Conservation (phyloP, 2,329 filamentous ascomycete genomes). For the Pseudonectria buxi region DNA sequence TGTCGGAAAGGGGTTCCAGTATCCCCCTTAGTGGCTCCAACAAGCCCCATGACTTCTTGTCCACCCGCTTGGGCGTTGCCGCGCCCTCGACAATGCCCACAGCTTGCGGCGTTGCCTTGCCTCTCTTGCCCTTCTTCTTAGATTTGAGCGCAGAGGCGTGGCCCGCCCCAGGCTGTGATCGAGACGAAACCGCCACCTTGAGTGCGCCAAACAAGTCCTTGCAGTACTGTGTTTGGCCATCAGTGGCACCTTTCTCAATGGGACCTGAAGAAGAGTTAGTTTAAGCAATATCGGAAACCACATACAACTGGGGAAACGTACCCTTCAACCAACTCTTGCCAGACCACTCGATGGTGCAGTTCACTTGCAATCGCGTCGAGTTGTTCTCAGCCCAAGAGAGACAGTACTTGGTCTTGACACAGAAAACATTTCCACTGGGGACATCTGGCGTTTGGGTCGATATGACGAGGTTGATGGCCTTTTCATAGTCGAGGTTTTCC, state of each 20-base stretch:
- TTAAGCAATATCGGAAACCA: neutral
- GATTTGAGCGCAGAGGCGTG: slow-evolving; percentile 43
- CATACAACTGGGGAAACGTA: slow-evolving; percentile 34
- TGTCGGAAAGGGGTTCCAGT: slow-evolving; percentile 62
- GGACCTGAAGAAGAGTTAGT: slow-evolving; percentile 55
- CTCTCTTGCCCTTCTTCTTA: slow-evolving; percentile 57
- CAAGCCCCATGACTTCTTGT: slow-evolving; percentile 61
- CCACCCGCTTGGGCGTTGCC: slow-evolving; percentile 34
- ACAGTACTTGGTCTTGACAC: slow-evolving; percentile 89
- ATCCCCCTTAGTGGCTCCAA: slow-evolving; percentile 71
- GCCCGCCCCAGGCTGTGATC: slow-evolving; percentile 43
- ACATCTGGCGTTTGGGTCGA: slow-evolving; percentile 91
- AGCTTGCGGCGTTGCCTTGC: slow-evolving; percentile 39
- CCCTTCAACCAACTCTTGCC: slow-evolving; percentile 98
- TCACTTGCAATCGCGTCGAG: slow-evolving; percentile 76
- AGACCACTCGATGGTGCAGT: slow-evolving; percentile 88
- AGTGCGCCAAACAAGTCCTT: slow-evolving; percentile 72
- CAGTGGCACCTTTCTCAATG: slow-evolving; percentile 91
- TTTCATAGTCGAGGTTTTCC: slow-evolving; percentile 82
- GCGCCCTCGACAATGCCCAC: slow-evolving; percentile 34
- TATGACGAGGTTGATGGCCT: slow-evolving; percentile 73
- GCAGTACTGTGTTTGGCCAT: slow-evolving; percentile 78
- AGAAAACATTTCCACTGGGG: slow-evolving; percentile 86
- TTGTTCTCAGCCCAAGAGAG: slow-evolving; percentile 88
- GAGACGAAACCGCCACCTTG: slow-evolving; percentile 64